Conservation (phyloP, 164 flowering plant species). For the Macadamia tetraphylla region DNA sequence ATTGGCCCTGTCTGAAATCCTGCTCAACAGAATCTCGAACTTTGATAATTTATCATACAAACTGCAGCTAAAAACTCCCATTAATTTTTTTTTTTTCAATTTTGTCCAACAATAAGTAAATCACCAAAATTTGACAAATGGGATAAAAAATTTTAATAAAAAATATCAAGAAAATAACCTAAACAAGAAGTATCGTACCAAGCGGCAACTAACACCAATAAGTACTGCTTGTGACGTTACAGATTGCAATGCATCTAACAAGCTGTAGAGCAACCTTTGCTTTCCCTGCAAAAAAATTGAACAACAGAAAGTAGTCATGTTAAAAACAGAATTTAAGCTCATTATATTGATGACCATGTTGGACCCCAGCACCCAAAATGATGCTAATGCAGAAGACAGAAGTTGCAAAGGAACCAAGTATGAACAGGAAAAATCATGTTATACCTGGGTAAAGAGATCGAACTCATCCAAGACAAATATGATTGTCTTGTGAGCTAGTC, state of each 20-base stretch:
- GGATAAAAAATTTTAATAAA: neutral
- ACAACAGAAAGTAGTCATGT: neutral
- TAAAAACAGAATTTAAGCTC: neutral
- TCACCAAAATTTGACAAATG: neutral
- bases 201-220: constrained; percentile 81
- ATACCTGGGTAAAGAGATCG: constrained; percentile 88
- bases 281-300: constrained; percentile 60
- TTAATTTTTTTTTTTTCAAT: too few relatives aligned
- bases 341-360: neutral
- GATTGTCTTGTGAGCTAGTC: constrained; percentile 87
- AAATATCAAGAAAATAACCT: neutral
- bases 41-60: too few relatives aligned
- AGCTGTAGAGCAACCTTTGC: constrained; percentile 84
- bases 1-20: too few relatives aligned
- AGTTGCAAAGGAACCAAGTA: neutral
- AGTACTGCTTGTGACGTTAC: constrained; percentile 94
- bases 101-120: neutral
- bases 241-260: constrained; percentile 97
- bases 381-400: neutral
- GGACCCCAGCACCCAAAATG: neutral
- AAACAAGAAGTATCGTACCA: constrained; percentile 44
- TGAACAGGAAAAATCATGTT: constrained; percentile 1
- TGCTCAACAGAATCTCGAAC: too few relatives aligned
- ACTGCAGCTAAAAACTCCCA: too few relatives aligned
- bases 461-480: constrained; percentile 90